Evolutionary conservation across 257 asterid genomes (phyloP), one percentile per base, ranked within the genome.

Genomic region (Rubia yunnanensis): DNA sequence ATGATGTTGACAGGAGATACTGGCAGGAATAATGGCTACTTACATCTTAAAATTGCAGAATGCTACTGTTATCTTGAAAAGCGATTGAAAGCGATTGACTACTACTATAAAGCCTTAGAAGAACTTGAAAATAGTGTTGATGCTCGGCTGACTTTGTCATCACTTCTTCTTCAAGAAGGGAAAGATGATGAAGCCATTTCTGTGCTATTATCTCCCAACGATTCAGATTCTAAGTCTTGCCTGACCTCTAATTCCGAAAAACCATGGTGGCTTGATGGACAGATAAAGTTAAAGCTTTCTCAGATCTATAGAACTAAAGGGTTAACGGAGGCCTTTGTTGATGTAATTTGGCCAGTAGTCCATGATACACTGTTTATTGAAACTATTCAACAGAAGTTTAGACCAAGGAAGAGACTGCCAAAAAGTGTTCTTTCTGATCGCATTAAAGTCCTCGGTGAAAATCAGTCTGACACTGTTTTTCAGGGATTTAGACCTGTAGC

Each of bases 141-240:
- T 82, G 90, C 92, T 52, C 84, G 98, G 9, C 74, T 91, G 73
- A 71, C 78, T 28, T 68, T 91, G 44, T 77, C 94, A 11, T 80
- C 89, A 34, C 83, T 91, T 70, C 98, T 91, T 68, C 85, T 88
- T 82, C 89, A 85, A 78, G 94, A 88, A 72, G 79, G 68, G 41
- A 88, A 87, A 84, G 82, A 79, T 49, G 94, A 83, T 73, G 94
- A 91, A 81, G 96, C 98, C 53, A 84, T 88, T 74, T 81, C 85
- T 74, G 84, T 91, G 73, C 96, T 91, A 62, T 83, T 89, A 70
- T 89, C 95, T 70, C 91, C 96, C 53, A 63, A 65, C 73, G 88
- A 76, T 65, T 70, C 82, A 79, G 87, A 76, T 61, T 68, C 84
- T 59, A 63, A 78, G 48, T 67, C 28, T 13, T 71, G 67, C 68